phyloP scores from a whole-genome alignment of 2,329 filamentous ascomycete species.

The Clarireedia paspali region DNA sequence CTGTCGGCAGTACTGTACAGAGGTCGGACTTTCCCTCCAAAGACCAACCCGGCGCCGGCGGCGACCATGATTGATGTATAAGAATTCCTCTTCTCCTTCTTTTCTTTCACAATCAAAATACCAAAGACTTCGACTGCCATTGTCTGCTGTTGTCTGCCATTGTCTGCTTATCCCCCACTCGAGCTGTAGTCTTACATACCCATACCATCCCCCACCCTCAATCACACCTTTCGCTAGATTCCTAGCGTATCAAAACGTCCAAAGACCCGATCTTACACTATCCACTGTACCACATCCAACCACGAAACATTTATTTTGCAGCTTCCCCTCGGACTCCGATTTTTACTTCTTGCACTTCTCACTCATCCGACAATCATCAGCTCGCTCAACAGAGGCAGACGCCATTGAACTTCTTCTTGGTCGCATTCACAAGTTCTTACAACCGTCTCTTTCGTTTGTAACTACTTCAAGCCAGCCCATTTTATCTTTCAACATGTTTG shows the following conservation, averaged over 20 bases:
- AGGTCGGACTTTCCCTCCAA: too few species aligned
- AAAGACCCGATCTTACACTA: not conserved
- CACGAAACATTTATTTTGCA: not conserved
- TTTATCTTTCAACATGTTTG: conserved; percentile 28
- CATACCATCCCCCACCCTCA: too few species aligned
- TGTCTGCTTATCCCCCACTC: too few species aligned
- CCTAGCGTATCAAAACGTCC: not conserved
- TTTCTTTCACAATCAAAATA: too few species aligned
- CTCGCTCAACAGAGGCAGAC: conserved; percentile 1
- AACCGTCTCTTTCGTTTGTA: not conserved
- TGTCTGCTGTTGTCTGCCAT: too few species aligned
- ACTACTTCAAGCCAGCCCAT: not conserved
- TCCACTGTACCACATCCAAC: not conserved
- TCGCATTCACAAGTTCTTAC: not conserved
- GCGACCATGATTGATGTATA: too few species aligned
- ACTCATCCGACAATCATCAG: not conserved
- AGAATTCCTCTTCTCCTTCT: too few species aligned
- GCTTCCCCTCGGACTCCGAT: not conserved
- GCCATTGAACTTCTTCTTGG: not conserved
- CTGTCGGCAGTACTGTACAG: too few species aligned
- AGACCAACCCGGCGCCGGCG: too few species aligned
- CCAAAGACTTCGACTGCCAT: too few species aligned
- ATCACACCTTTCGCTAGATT: not conserved
- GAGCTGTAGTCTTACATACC: too few species aligned
- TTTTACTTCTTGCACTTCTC: not conserved